A percentile compares a stretch with the other conserved stretches of the same genome.
phyloP scores from a whole-genome alignment of 169 alveolate species.

The Plasmodium ovale region DNA sequence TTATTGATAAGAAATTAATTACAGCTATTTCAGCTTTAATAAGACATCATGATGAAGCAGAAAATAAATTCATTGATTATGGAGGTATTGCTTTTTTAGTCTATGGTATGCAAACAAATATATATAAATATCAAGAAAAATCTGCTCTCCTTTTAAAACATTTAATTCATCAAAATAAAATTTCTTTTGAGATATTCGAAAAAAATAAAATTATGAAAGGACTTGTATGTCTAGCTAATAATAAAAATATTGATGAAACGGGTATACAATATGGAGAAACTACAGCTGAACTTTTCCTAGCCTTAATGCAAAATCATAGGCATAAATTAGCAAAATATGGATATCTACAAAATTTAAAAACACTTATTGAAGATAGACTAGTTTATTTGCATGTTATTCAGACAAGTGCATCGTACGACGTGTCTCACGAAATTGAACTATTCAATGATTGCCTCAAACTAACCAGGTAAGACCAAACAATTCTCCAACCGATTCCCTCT shows the following conservation, averaged over 20 bases:
- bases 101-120: conserved; percentile 74
- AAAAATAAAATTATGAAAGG: conserved; percentile 74
- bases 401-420: conserved; percentile 68
- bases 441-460: conserved; percentile 56
- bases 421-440: conserved; percentile 62
- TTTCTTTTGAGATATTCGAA: conserved; percentile 44
- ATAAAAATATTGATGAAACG: conserved; percentile 65
- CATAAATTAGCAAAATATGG: conserved; percentile 67
- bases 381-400: conserved; percentile 44
- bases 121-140: conserved; percentile 65
- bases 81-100: conserved; percentile 71
- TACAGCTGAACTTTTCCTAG: conserved; percentile 71
- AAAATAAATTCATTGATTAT: conserved; percentile 74
- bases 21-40: conserved; percentile 73
- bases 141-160: conserved; percentile 75
- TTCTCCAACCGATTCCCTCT: too few species aligned
- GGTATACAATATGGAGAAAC: conserved; percentile 76
- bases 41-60: conserved; percentile 76
- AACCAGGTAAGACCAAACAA: conserved; percentile 29
- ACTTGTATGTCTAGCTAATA: conserved; percentile 40
- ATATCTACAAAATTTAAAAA: conserved; percentile 21
- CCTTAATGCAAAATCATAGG: conserved; percentile 69
- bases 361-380: conserved; percentile 54
- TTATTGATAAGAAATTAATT: conserved; percentile 59
- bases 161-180: conserved; percentile 63